phyloP scores from a whole-genome alignment of 768 basidiomycete species.

The Lyophyllum shimeji region DNA sequence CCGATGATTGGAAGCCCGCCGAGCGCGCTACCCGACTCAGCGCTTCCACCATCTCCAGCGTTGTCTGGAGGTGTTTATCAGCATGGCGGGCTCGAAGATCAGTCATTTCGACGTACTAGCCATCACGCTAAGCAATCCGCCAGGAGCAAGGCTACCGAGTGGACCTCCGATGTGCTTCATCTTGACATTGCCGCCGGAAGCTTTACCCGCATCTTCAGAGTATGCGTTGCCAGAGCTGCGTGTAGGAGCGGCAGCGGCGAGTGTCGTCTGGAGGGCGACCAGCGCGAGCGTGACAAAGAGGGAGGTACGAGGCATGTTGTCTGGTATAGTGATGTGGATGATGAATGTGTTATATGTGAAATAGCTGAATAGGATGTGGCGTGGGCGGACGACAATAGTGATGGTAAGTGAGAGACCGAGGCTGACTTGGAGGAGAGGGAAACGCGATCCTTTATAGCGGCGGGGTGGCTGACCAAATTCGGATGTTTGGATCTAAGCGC shows the following conservation, averaged over 20 bases:
- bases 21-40: conserved; percentile 30
- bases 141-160: conserved; percentile 9
- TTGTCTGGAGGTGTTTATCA: conserved; percentile 14
- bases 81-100: background rate
- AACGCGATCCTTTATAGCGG: conserved; percentile 17
- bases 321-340: conserved; percentile 15
- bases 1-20: conserved; percentile 1
- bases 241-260: conserved; percentile 26
- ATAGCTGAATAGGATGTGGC: conserved; percentile 20
- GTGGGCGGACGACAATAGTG: conserved; percentile 19
- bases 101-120: conserved; percentile 25
- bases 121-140: conserved; percentile 20
- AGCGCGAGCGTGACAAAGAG: conserved; percentile 23
- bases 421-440: background rate
- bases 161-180: background rate
- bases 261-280: conserved; percentile 20
- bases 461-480: conserved; percentile 13
- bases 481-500: conserved; percentile 20
- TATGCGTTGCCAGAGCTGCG: conserved; percentile 30
- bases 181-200: conserved; percentile 33
- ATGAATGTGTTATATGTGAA: conserved; percentile 10
- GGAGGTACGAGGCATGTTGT: conserved; percentile 24
- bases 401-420: conserved; percentile 19
- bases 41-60: conserved; percentile 32
- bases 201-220: conserved; percentile 31